Base-by-base conservation (phyloP, 495 filamentous ascomycete species). In the Penicillium coprophilum region DNA sequence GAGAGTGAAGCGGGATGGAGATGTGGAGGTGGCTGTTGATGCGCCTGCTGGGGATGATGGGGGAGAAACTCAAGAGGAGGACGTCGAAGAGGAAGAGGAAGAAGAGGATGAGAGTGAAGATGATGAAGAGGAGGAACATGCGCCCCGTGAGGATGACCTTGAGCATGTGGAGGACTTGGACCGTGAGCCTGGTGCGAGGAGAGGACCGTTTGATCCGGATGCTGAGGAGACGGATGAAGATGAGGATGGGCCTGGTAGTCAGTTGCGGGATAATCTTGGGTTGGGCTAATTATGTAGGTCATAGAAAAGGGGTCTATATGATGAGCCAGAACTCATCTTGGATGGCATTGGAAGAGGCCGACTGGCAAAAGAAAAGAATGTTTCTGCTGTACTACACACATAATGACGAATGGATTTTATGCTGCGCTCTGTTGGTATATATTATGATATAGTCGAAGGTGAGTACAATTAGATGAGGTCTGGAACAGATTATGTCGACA, bases 81-180 rank as follows among this genome's bases (percentile, higher is more conserved):
- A 84, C 24, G 73, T 73, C 38, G 74, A 79, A 10, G 75, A 77
- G 6, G 82, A 82, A 11, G 80, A 82, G 8, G 79, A 80, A 2
- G 82, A 81, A 0, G 81, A 78, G 2, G 82, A 84, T 0, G 80
- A 82, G 2, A 77, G 77, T 0, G 81, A 80, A 65, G 61, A 83
- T 6, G 71, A 75, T 1, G 77, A 79, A 34, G 75, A 75, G n/a
- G 72, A 68, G 0, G 74, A 75, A 0, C 70, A 68, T 1, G 73
- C 73, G 7, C 64, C 64, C 19, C 71, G 66, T 17, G 78, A 78
- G 27, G 81, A 87, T 17, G 80, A 85, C 55, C 81, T 88, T 59
- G 85, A 88, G 63, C 84, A 84, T 15, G 77, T 87, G 32, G 86
- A 89, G 65, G 78, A 82, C 67, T 74, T 82, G 53, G 82, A 84